Conservation (phyloP, 768 basidiomycete genomes). For the Pholiota molesta region DNA sequence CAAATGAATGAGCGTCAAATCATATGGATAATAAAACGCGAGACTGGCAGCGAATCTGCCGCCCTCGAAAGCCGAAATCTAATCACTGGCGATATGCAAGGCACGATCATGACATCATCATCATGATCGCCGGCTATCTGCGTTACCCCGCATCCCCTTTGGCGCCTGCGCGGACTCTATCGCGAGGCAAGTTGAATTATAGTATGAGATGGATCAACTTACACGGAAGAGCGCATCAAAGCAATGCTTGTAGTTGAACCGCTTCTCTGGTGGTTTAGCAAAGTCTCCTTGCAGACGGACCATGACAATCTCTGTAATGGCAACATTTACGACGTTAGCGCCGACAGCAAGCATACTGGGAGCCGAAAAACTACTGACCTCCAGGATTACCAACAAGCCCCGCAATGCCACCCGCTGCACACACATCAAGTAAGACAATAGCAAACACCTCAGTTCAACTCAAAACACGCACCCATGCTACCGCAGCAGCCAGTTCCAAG, state of each 20-base stretch:
- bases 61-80: not conserved
- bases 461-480: constrained; percentile 70
- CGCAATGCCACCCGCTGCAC: constrained; percentile 81
- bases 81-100: not conserved
- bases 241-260: constrained; percentile 89
- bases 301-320: constrained; percentile 73
- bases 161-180: not conserved
- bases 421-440: not conserved
- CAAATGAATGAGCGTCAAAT: not conserved
- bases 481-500: constrained; percentile 87
- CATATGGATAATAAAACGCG: too few species aligned
- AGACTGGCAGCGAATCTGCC: too few species aligned
- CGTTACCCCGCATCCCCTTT: not conserved
- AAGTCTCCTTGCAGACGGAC: constrained; percentile 91
- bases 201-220: constrained; percentile 31
- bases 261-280: constrained; percentile 84
- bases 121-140: not conserved
- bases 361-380: constrained; percentile 43
- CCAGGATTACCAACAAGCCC: constrained; percentile 90
- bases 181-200: too few species aligned
- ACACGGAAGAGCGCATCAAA: constrained; percentile 88
- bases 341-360: not conserved
- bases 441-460: not conserved
- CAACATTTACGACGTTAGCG: not conserved
- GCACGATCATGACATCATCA: not conserved